phyloP scores from a whole-genome alignment of 306 rosid genomes.

The Canavalia ensiformis region DNA sequence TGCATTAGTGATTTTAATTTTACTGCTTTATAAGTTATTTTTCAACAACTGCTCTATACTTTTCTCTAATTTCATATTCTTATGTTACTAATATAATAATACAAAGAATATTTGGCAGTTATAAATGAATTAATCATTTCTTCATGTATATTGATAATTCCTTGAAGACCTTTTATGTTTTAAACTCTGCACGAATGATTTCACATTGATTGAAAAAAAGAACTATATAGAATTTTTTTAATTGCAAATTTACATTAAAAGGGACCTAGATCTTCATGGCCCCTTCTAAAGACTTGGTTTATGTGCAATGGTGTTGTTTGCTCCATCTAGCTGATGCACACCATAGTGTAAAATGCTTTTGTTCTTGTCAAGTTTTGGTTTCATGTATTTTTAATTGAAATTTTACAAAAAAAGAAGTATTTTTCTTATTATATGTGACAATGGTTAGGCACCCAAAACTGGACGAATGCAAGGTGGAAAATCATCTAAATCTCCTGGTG shows the following conservation, averaged over 20 bases:
- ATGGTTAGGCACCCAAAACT: slow-evolving; percentile 81
- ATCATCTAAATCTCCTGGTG: slow-evolving; percentile 76
- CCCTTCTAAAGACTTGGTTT: not conserved
- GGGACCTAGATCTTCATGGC: not conserved
- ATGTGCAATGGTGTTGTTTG: not conserved
- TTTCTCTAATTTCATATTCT: not conserved
- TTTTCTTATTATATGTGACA: slow-evolving; percentile 16
- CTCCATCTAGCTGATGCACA: not conserved
- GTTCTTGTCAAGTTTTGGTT: slow-evolving; percentile 1
- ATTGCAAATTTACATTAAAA: slow-evolving; percentile 10
- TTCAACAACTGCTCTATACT: not conserved
- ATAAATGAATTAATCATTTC: slow-evolving; percentile 15
- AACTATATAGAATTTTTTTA: not conserved
- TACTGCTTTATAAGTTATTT: slow-evolving; percentile 11
- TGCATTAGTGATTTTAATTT: slow-evolving; percentile 10
- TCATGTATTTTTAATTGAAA: not conserved
- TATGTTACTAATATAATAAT: slow-evolving; percentile 24
- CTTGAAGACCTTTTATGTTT: not conserved
- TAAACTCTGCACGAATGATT: slow-evolving; percentile 1
- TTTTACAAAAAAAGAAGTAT: not conserved
- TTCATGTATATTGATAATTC: not conserved
- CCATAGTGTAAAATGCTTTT: not conserved
- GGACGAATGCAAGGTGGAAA: slow-evolving; percentile 79
- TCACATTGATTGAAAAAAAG: not conserved
- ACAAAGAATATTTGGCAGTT: slow-evolving; percentile 4